A percentile compares a stretch with the other conserved stretches of the same genome.
These are phyloP conservation scores for Epichloe amarillans DNA, from an alignment of 2,329 filamentous ascomycete genomes.

Conservation along the genomic window DNA sequence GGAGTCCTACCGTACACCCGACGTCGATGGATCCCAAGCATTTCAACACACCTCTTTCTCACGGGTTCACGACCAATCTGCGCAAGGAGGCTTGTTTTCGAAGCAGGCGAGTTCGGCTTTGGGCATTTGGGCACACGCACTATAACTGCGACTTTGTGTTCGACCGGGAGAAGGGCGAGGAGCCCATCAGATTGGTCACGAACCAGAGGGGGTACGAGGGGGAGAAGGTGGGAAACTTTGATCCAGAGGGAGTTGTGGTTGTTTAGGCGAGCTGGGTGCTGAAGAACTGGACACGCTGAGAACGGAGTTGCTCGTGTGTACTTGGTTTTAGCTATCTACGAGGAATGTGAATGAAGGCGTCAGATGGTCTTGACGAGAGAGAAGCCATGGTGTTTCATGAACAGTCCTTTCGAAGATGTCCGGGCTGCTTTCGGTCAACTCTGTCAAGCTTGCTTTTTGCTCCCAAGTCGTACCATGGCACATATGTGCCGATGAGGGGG, in stretches of 20 bases:
- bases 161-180: conserved; percentile 6
- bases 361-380: background rate
- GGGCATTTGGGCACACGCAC: conserved; percentile 37
- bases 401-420: conserved; percentile 17
- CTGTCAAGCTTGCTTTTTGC: too few relatives aligned
- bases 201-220: conserved; percentile 30
- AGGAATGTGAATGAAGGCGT: background rate
- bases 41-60: conserved; percentile 12
- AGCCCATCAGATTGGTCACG: conserved; percentile 20
- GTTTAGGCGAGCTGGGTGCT: too few relatives aligned
- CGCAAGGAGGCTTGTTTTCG: conserved; percentile 21
- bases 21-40: conserved; percentile 23
- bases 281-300: background rate
- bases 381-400: too few relatives aligned
- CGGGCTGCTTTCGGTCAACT: too few relatives aligned
- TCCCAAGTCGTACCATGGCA: too few relatives aligned
- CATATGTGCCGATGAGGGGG: too few relatives aligned
- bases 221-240: conserved; percentile 20
- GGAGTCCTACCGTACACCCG: conserved; percentile 23
- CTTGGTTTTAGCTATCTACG: background rate
- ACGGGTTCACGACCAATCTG: conserved; percentile 28
- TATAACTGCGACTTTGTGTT: conserved; percentile 28
- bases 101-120: conserved; percentile 23
- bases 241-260: conserved; percentile 6
- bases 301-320: background rate